Evolutionary conservation across 2,329 filamentous ascomycete genomes (phyloP).

Genomic region (Trichocomaceae sp.): DNA sequence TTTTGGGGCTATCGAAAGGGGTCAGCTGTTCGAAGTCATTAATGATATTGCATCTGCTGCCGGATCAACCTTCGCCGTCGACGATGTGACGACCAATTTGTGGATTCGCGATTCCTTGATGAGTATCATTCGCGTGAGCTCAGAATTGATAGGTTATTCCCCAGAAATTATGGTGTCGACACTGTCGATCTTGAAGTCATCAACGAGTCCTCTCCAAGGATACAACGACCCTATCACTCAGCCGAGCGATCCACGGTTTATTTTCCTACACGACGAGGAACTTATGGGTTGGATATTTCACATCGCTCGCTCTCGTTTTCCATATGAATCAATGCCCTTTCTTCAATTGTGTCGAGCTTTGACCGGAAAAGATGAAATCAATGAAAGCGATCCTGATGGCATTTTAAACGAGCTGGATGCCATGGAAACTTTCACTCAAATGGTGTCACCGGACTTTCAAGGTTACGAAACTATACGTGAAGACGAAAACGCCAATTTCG

Average conservation of each 20-base stretch:
- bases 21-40: slow-evolving; percentile 46
- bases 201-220: slow-evolving; percentile 19
- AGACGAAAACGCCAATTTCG: slow-evolving; percentile 76
- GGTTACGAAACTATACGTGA: slow-evolving; percentile 74
- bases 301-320: slow-evolving; percentile 69
- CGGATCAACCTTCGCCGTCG: slow-evolving; percentile 43
- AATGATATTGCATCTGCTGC: slow-evolving; percentile 39
- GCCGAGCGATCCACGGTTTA: slow-evolving; percentile 37
- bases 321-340: slow-evolving; percentile 77
- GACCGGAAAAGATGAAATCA: slow-evolving; percentile 41
- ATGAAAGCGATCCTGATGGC: slow-evolving; percentile 43
- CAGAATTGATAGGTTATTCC: slow-evolving; percentile 64
- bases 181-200: slow-evolving; percentile 55
- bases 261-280: slow-evolving; percentile 51
- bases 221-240: slow-evolving; percentile 15
- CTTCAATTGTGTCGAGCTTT: slow-evolving; percentile 64
- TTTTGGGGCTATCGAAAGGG: slow-evolving; percentile 40
- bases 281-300: slow-evolving; percentile 56
- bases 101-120: slow-evolving; percentile 60
- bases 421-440: slow-evolving; percentile 69
- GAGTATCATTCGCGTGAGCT: slow-evolving; percentile 62
- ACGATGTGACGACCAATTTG: slow-evolving; percentile 52
- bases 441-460: slow-evolving; percentile 63
- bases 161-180: slow-evolving; percentile 62
- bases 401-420: slow-evolving; percentile 60